Evolutionary conservation across 2,329 filamentous ascomycete genomes (phyloP), one percentile per base, ranked within the genome.

Genomic region (Chrysosporium keratinophilum): DNA sequence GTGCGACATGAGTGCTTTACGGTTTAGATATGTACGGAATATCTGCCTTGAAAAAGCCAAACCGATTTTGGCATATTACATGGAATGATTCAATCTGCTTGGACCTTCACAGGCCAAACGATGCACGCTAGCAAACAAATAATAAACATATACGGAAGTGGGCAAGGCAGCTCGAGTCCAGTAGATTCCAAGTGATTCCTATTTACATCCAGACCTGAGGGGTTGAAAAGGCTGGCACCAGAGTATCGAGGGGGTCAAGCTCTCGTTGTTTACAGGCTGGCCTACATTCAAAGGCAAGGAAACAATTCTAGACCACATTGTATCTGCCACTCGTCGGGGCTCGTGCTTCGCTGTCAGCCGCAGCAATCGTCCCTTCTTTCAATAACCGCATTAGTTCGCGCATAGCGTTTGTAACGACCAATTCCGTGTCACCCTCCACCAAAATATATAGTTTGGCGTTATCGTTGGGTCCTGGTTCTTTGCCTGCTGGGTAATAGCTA

Each of bases 401-500:
- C 80, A 98, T 88, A 1, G 93, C 93, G 63, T 87, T 85, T 50
- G 87, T 87, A 28, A 98, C 93, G 33, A 89, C 84, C 51, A 95
- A 76, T 70, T 98, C 93, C 0, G 93, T 97, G 65, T 98, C 93
- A 41, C 93, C 93, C 68, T 98, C 93, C 54, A 98, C 94, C 57
- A 98, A 79, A 64, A 98, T 96, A 68, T 97, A 98, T 62, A 98
- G 75, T 75, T 97, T 97, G n/a, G 93, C 86, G 61, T 89, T 83
- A 52, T 84, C 85, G 35, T 81, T 83, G 0, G 84, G 69, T 6
- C 78, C 81, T 1, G 88, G 88, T 60, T 88, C 84, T 67, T 95
- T 95, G 60, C 89, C 90, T 1, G 82, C 65, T 1, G 84, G 70
- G 64, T 97, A 97, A 69, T 88, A 97, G 57, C 79, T 93, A 60